Conservation (phyloP, 345 rosid species). For the Durio zibethinus region DNA sequence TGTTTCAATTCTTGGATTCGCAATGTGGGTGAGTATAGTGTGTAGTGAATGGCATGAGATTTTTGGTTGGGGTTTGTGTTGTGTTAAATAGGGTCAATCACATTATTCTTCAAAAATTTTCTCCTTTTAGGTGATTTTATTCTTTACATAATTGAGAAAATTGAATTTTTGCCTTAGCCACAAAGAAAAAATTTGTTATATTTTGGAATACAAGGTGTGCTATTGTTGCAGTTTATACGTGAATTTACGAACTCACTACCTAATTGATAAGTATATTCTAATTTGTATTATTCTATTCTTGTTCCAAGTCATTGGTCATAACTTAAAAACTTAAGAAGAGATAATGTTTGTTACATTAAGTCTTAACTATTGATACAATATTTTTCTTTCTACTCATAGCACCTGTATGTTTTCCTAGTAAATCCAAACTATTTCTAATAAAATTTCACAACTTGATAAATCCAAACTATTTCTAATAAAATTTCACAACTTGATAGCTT, state of each 20-base stretch:
- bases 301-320: no score
- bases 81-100: slow-evolving; percentile 13
- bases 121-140: slow-evolving; percentile 26
- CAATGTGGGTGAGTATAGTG: slow-evolving; percentile 30
- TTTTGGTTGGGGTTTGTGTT: slow-evolving; percentile 26
- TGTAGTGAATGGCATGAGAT: slow-evolving; percentile 24
- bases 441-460: background rate
- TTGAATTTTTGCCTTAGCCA: slow-evolving; percentile 35
- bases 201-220: background rate
- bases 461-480: no score
- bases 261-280: no score
- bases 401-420: background rate
- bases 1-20: no score
- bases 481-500: background rate
- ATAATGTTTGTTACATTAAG: no score
- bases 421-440: background rate
- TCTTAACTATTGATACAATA: no score
- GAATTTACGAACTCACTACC: background rate
- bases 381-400: background rate
- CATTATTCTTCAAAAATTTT: slow-evolving; percentile 16
- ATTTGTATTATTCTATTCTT: no score
- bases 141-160: slow-evolving; percentile 37
- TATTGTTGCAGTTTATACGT: background rate
- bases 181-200: slow-evolving; percentile 6
- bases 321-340: no score